Conservation (phyloP, 1,139 yeast species). For the Pichia sp. region DNA sequence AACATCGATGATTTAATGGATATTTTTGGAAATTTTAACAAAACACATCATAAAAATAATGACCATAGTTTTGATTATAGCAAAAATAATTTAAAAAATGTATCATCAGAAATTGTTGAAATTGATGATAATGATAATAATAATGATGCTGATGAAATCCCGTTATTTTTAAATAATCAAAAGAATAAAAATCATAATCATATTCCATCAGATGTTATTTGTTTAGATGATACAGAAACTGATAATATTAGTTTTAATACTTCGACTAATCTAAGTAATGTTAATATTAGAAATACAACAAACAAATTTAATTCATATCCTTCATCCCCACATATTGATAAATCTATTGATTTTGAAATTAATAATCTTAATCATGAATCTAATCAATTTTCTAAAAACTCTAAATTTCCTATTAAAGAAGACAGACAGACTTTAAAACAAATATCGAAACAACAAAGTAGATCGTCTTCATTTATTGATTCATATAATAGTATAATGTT, state of each 20-base stretch:
- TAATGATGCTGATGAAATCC: no score
- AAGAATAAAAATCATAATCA: neutral
- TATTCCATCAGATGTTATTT: slow-evolving; percentile 1
- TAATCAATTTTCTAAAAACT: neutral
- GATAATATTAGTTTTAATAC: neutral
- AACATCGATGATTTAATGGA: neutral
- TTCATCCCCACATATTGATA: slow-evolving; percentile 2
- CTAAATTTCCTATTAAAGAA: no score
- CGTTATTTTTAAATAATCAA: neutral
- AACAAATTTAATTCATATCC: neutral
- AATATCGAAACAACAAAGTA: no score
- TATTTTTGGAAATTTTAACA: neutral
- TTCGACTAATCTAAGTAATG: neutral
- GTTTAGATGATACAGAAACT: neutral
- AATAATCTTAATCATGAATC: neutral
- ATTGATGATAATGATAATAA: neutral
- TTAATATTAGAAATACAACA: neutral
- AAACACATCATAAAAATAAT: no score
- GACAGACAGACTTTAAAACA: no score
- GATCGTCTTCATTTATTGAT: no score
- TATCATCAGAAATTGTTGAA: neutral
- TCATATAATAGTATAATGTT: neutral
- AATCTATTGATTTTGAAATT: neutral
- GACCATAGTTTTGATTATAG: no score
- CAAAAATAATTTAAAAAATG: no score